Evolutionary conservation across 78 protist genomes (phyloP).

Genomic region (Dictyostelium discoideum): DNA sequence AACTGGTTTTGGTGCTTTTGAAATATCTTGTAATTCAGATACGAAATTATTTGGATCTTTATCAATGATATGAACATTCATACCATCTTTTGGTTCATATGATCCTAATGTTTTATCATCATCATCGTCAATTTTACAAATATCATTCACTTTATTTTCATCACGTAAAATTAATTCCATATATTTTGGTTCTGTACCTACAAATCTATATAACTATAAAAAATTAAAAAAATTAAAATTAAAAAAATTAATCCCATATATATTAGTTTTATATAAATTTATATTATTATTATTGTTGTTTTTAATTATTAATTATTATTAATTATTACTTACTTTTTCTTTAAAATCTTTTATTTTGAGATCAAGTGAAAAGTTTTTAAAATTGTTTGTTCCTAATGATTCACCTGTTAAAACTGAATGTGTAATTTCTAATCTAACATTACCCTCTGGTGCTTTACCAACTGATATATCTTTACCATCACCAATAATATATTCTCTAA

Average conservation of each 20-base stretch:
- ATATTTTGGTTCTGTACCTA: constrained; percentile 84
- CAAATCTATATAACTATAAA: constrained; percentile 61
- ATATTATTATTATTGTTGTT: too few species aligned
- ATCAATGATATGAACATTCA: constrained; percentile 83
- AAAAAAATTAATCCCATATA: background rate
- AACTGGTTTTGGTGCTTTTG: constrained; percentile 66
- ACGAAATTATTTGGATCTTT: constrained; percentile 71
- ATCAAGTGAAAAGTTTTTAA: constrained; percentile 62
- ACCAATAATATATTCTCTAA: constrained; percentile 44
- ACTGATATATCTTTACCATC: background rate
- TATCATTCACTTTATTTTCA: background rate
- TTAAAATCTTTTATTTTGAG: constrained; percentile 72
- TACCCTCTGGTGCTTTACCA: constrained; percentile 69
- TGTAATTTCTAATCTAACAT: constrained; percentile 71
- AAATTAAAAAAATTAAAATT: too few species aligned
- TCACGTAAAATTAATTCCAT: constrained; percentile 69
- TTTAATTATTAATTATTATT: background rate
- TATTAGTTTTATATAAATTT: background rate
- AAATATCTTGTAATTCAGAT: constrained; percentile 72
- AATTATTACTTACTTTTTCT: constrained; percentile 56
- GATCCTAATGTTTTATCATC: constrained; percentile 24
- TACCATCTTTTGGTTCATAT: constrained; percentile 45
- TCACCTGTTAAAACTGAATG: constrained; percentile 72
- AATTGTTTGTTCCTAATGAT: constrained; percentile 58
- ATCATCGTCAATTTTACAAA: constrained; percentile 56